Conservation (phyloP, 305 asterid species). For the Solanum hybrid region DNA sequence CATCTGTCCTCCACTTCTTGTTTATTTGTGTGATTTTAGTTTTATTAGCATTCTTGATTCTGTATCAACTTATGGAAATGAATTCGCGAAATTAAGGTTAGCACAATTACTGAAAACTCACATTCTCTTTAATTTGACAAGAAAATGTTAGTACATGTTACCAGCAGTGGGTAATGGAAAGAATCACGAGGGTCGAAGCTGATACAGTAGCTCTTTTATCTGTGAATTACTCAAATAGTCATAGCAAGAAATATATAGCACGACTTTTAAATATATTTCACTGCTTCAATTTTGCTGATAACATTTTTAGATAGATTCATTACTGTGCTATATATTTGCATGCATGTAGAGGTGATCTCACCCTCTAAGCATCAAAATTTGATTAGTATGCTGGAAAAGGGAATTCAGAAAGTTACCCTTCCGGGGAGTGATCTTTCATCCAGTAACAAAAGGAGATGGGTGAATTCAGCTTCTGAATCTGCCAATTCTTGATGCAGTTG, state of each 20-base stretch:
- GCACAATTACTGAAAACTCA: neutral
- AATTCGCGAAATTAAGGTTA: neutral
- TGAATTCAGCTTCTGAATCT: conserved; percentile 85
- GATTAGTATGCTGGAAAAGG: neutral
- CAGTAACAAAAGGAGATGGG: conserved; percentile 79
- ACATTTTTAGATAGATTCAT: neutral
- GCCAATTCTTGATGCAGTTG: conserved; percentile 87
- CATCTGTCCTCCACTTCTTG: neutral
- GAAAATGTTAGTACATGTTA: neutral
- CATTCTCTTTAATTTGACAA: neutral
- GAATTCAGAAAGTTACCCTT: conserved; percentile 42
- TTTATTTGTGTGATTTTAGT: neutral
- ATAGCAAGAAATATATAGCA: neutral
- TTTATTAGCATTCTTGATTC: neutral
- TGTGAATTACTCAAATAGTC: neutral
- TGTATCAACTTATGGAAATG: neutral
- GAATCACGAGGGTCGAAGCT: neutral
- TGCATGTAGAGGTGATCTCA: neutral
- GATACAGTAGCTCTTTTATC: neutral
- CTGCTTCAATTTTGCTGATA: neutral
- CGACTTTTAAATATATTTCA: neutral
- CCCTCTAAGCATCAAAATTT: neutral
- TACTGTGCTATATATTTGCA: neutral
- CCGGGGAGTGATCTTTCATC: conserved; percentile 94
- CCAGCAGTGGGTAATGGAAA: neutral